These are phyloP conservation scores for Lagenaria siceraria DNA, from an alignment of 306 rosid genomes.

Conservation along the genomic window DNA sequence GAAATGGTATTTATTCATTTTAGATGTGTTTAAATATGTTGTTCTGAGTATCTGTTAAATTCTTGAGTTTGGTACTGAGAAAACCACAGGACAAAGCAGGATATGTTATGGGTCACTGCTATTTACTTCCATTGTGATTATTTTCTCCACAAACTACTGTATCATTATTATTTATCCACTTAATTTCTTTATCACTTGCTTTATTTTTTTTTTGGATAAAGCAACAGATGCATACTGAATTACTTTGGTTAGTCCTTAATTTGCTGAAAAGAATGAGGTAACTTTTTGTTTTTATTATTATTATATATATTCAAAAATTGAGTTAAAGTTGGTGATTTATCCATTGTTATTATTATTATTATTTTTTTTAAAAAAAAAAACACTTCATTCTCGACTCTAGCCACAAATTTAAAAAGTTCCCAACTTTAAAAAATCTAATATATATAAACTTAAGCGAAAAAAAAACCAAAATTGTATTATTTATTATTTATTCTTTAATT, in stretches of 20 bases:
- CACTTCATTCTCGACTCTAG: no score
- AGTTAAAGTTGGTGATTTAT: no score
- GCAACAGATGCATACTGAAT: neutral
- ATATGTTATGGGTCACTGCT: neutral
- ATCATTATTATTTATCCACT: neutral
- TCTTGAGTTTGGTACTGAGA: neutral
- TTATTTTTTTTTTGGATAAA: no score
- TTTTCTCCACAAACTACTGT: neutral
- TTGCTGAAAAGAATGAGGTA: neutral
- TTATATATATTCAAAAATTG: no score
- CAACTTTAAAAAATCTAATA: no score
- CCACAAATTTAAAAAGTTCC: no score
- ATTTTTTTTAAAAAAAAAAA: no score
- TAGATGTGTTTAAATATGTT: neutral
- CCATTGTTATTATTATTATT: neutral
- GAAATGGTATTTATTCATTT: slow-evolving; percentile 1
- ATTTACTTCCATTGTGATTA: slow-evolving; percentile 6
- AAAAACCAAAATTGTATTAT: no score
- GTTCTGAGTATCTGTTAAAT: neutral
- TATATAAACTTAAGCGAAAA: no score
- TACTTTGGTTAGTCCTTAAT: neutral
- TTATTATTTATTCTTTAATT: neutral
- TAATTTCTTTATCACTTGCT: neutral
- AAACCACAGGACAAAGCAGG: neutral
- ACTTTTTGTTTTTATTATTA: no score